Evolutionary conservation across 1,284 basidiomycete genomes (phyloP), one percentile per base, ranked within the genome.

Genomic region (Irpex lacteus): DNA sequence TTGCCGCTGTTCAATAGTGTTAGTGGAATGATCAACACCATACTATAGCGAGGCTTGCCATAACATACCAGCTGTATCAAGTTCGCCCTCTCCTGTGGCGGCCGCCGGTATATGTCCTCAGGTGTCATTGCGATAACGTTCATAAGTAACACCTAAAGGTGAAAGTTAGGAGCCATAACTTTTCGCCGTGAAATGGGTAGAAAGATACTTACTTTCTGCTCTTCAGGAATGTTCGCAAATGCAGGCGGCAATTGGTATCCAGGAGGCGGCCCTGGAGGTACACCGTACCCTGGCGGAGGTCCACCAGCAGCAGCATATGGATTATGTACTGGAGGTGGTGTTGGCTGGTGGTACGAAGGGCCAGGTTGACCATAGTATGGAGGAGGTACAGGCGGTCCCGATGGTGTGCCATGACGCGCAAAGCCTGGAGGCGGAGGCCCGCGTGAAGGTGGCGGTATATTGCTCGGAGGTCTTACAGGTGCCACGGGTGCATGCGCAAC

Each of bases 101-200:
- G 84, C 34, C 91, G 75, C 69, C 77, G 76, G 63, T 84, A 82
- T 61, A 91, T 84, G 70, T 91, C 86, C 59, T 91, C 89, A 3
- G 86, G 84, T 0, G 87, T 87, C 88, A 91, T 89, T 15, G 83
- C 79, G 59, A 91, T 71, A 7, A 91, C 84, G 56, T 84, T 83
- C 77, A 90, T 80, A 26, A 91, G 85, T 71, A 90, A 81, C 32
- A 84, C 83, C 88, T 90, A 34, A 34, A 34, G 5, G 32, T 34
- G 32, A 34, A 34, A 34, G 32, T 34, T 34, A 34, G 32, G 32
- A 34, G 32, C 32, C 32, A 34, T 34, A 34, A 6, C 32, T 6
- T 34, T 34, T 34, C 32, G 32, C 32, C 32, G 32, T 34, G 32
- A 34, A 34, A 34, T 34, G 32, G 32, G 4, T 34, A 6, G 32